Base-by-base conservation (phyloP, 306 rosid genomes). In the Crotalaria pallida region DNA sequence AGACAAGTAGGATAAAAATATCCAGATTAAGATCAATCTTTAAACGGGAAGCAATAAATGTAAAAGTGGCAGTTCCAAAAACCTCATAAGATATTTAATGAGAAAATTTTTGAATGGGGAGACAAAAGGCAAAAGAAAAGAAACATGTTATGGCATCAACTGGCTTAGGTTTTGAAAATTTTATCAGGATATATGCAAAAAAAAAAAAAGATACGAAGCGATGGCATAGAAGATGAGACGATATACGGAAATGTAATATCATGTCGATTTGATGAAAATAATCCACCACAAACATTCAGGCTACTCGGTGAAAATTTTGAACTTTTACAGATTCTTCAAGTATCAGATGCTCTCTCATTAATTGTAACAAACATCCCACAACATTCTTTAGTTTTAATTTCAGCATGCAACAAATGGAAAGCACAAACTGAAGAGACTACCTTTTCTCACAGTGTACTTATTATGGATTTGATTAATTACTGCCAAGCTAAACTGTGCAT, bases 401-500 rank as follows among this genome's bases (percentile, higher is more conserved):
- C 44, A 67, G 67, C 16, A 18, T 48, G 64, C 36, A 59, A 74
- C 41, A 58, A 55, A 27, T 29, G 62, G 24, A 76, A 56, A 41
- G 60, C 60, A 66, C 57, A 70, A 48, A 70, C 22, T 10, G 12
- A 65, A 79, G 31, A 75, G 19, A 27, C 53, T 77, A 92, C 96
- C 96, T 84, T 90, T 93, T 79, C 92, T 86, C 57, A 93, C 88
- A 5, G 90, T 73, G 73, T 83, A 85, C 78, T 86, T 88, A 74
- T 58, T 82, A 48, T 88, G 88, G 41, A 84, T 65, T 77, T 90
- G 96, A 81, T 88, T 88, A 23, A 86, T 19, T 1, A 93, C 81
- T 19, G 88, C 88, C 86, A 93, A 79, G 85, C 96, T 90, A 80
- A 93, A 93, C 59, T 88, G 96, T 26, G 96, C 86, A 82, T 79